Evolutionary conservation across 805 yeast genomes (phyloP).

Genomic region (Zygotorulaspora chibaensis): DNA sequence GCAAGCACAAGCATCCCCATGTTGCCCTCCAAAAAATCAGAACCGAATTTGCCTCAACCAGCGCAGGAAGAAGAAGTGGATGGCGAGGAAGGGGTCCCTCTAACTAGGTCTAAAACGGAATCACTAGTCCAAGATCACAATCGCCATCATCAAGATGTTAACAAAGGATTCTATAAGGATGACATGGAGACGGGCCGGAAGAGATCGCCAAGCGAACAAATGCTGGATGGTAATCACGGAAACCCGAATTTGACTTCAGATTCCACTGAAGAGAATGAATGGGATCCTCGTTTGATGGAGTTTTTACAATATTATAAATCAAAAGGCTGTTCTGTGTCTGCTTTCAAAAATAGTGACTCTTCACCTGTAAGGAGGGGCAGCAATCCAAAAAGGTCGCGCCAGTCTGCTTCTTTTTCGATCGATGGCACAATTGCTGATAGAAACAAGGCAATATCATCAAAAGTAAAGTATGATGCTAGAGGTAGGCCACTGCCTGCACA

Average conservation of each 20-base stretch:
- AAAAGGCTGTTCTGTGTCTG: slow-evolving; percentile 22
- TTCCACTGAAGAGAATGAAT: slow-evolving; percentile 13
- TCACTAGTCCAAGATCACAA: slow-evolving; percentile 13
- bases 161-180: slow-evolving; percentile 1
- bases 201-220: neutral
- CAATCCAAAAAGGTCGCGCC: neutral
- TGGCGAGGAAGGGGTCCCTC: slow-evolving; percentile 11
- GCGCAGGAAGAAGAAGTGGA: slow-evolving; percentile 1
- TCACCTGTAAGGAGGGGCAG: slow-evolving; percentile 4
- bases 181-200: neutral
- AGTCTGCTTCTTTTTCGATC: slow-evolving; percentile 24
- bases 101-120: slow-evolving; percentile 22
- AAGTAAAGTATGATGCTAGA: slow-evolving; percentile 33
- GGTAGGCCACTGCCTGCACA: slow-evolving; percentile 51
- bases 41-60: neutral
- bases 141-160: slow-evolving; percentile 11
- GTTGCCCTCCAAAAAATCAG: neutral
- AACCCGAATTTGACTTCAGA: neutral
- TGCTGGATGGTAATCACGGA: neutral
- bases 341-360: slow-evolving; percentile 25
- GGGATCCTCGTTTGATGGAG: slow-evolving; percentile 46
- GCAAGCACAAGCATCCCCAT: slow-evolving; percentile 7
- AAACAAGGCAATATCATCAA: slow-evolving; percentile 14
- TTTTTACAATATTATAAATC: slow-evolving; percentile 41
- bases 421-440: slow-evolving; percentile 10